phyloP scores from a whole-genome alignment of 345 rosid genomes.

The Brassica juncea region DNA sequence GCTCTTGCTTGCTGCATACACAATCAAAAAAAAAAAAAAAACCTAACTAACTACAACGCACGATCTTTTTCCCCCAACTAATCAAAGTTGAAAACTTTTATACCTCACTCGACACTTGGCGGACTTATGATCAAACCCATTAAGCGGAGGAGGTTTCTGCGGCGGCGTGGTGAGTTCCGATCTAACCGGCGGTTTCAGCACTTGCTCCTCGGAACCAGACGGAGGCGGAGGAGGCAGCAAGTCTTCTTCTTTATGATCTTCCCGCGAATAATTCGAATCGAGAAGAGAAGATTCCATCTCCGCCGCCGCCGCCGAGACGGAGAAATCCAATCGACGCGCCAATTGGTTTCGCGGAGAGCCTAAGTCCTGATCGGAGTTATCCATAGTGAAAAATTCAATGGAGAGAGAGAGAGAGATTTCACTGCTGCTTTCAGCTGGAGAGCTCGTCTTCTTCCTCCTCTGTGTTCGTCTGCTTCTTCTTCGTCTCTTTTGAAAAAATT shows the following conservation, averaged over 20 bases:
- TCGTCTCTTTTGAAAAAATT: not conserved
- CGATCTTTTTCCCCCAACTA: not conserved
- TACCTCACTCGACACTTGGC: not conserved
- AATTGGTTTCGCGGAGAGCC: not conserved
- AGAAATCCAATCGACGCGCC: not conserved
- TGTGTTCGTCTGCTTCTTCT: not conserved
- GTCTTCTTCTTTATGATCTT: not conserved
- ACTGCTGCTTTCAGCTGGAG: not conserved
- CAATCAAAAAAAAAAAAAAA: not conserved
- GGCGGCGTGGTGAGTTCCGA: not conserved
- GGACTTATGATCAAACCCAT: not conserved
- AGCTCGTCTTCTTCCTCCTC: not conserved
- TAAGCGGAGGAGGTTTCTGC: not conserved
- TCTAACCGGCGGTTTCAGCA: not conserved
- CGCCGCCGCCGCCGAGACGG: not conserved
- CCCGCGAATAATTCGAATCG: not conserved
- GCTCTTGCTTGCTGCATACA: conserved; percentile 52
- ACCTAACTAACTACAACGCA: not conserved
- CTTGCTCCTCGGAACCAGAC: not conserved
- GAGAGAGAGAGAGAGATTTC: not conserved
- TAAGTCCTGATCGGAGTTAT: not conserved
- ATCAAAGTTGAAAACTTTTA: not conserved
- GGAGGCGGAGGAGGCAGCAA: not conserved
- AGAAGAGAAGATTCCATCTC: not conserved
- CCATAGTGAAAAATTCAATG: not conserved